These are phyloP conservation scores for Fusarium sp. DNA, from an alignment of 2,329 filamentous ascomycete genomes.

Conservation along the genomic window DNA sequence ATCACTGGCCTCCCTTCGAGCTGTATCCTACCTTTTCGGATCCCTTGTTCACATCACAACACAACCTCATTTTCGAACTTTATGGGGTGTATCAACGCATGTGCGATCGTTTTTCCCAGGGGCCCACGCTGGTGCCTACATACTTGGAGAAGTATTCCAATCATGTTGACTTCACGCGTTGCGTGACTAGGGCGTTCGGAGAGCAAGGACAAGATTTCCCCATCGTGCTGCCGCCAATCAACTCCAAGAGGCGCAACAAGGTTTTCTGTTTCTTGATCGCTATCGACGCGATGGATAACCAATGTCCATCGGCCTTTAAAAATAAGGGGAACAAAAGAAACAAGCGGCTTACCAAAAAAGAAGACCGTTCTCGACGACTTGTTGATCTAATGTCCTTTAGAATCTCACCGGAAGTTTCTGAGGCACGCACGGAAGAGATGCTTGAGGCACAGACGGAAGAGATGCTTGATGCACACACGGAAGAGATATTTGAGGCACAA, in stretches of 20 bases:
- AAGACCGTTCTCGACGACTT: no score
- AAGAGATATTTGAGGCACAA: no score
- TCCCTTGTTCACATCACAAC: neutral
- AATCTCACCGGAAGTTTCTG: no score
- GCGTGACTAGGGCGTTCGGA: neutral
- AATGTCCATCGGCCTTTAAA: neutral
- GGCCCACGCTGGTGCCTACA: neutral
- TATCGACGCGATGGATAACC: neutral
- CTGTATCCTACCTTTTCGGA: neutral
- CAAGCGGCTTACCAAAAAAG: no score
- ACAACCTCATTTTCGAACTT: neutral
- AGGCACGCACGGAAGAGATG: no score
- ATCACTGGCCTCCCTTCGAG: no score
- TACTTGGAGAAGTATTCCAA: neutral
- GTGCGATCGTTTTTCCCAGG: neutral
- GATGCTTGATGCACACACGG: no score
- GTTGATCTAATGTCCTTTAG: no score
- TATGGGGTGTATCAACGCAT: neutral
- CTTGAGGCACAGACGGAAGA: no score
- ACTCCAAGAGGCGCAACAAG: rapidly evolving
- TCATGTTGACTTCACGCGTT: neutral
- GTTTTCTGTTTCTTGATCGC: neutral
- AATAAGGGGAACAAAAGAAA: no score
- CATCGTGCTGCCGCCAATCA: neutral
- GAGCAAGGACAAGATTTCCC: neutral